Percentiles rank a stretch among this genome's conserved stretches.
phyloP scores from a whole-genome alignment of 257 asterid species.

The Paulownia fortunei region DNA sequence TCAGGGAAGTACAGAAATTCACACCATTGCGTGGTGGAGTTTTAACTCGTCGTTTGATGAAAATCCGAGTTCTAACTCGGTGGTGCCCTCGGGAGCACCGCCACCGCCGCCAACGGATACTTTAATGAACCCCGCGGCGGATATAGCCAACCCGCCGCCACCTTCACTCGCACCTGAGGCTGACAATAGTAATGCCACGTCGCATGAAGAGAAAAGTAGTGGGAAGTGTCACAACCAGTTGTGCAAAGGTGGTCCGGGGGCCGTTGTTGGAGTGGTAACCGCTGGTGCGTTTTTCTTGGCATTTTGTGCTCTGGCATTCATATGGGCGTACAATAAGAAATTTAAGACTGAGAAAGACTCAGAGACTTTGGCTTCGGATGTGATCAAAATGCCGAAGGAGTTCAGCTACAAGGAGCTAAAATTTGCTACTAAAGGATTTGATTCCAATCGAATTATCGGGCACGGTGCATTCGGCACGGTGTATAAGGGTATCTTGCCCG shows the following conservation, averaged over 20 bases:
- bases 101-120: constrained; percentile 38
- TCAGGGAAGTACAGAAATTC: constrained; percentile 92
- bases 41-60: constrained; percentile 71
- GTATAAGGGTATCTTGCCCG: constrained; percentile 64
- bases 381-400: constrained; percentile 83
- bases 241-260: constrained; percentile 64
- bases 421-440: constrained; percentile 67
- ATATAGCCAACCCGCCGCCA: constrained; percentile 43
- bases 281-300: constrained; percentile 81
- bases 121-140: constrained; percentile 45
- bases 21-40: constrained; percentile 87
- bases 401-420: constrained; percentile 78
- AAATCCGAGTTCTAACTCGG: constrained; percentile 44
- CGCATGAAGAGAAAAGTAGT: constrained; percentile 31
- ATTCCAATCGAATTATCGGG: constrained; percentile 58
- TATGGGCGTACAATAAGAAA: constrained; percentile 68
- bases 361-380: constrained; percentile 56
- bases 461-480: constrained; percentile 91
- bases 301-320: constrained; percentile 49
- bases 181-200: constrained; percentile 28
- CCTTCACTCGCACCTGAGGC: constrained; percentile 51
- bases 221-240: constrained; percentile 58
- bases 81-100: constrained; percentile 32
- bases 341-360: constrained; percentile 44
- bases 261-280: constrained; percentile 80